Percentiles rank a stretch among this genome's conserved stretches.
These are phyloP conservation scores for Hypoxylon rickii DNA, from an alignment of 495 filamentous ascomycete genomes.

Conservation along the genomic window DNA sequence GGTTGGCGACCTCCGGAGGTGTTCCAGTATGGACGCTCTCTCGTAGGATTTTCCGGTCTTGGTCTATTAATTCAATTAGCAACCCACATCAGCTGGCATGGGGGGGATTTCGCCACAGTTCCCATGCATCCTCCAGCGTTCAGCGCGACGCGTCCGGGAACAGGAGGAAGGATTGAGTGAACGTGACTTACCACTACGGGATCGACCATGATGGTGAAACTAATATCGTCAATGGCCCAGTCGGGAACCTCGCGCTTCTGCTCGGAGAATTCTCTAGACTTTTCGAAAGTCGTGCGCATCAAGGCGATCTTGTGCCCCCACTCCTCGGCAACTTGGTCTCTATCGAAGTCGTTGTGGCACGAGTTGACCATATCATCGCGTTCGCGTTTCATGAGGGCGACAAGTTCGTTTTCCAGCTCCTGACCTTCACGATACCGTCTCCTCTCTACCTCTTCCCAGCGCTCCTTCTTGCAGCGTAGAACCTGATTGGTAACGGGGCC, in stretches of 20 bases:
- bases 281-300: slow-evolving; percentile 64
- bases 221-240: slow-evolving; percentile 86
- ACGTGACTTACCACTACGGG: slow-evolving; percentile 68
- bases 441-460: slow-evolving; percentile 65
- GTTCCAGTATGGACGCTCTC: slow-evolving; percentile 82
- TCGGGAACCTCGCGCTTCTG: slow-evolving; percentile 76
- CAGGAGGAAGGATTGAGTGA: not conserved
- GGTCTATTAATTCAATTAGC: slow-evolving; percentile 53
- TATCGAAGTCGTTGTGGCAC: slow-evolving; percentile 42
- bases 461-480: slow-evolving; percentile 76
- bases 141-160: too few relatives aligned
- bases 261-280: slow-evolving; percentile 53
- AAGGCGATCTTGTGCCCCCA: slow-evolving; percentile 64
- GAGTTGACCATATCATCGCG: slow-evolving; percentile 28
- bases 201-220: slow-evolving; percentile 91
- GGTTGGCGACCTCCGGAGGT: slow-evolving; percentile 71
- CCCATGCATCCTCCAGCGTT: too few relatives aligned
- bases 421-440: slow-evolving; percentile 48
- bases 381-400: slow-evolving; percentile 44
- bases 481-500: slow-evolving; percentile 69
- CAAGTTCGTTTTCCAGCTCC: slow-evolving; percentile 61
- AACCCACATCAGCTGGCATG: too few relatives aligned
- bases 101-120: too few relatives aligned
- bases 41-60: slow-evolving; percentile 90
- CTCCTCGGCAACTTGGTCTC: slow-evolving; percentile 58